A percentile compares a stretch with the other conserved stretches of the same genome.
Conservation (phyloP, 1,284 basidiomycete genomes). For the Taiwanofungus camphoratus region DNA sequence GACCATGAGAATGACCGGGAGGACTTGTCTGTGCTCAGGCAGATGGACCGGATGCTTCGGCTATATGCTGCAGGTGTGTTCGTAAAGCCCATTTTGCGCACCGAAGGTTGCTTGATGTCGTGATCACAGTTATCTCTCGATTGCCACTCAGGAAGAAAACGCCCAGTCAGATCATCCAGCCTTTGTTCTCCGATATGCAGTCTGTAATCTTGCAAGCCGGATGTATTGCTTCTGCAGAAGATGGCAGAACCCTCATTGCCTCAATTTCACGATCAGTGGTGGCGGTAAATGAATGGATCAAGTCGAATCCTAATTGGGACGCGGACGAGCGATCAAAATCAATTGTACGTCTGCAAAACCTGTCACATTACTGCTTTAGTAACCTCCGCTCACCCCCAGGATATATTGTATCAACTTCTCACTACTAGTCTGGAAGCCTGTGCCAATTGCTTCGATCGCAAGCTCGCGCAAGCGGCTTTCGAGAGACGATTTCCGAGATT, state of each 20-base stretch:
- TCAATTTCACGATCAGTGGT: constrained; percentile 30
- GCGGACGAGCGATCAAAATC: constrained; percentile 14
- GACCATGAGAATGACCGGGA: no score
- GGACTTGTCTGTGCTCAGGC: constrained; percentile 19
- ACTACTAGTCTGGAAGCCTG: constrained; percentile 35
- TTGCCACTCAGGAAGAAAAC: constrained; percentile 22
- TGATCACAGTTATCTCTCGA: constrained; percentile 42
- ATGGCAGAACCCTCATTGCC: constrained; percentile 35
- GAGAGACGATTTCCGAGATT: constrained; percentile 37
- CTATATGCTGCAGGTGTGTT: constrained; percentile 36
- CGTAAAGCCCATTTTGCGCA: neutral
- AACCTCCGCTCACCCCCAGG: constrained; percentile 30
- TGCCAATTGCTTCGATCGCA: constrained; percentile 35
- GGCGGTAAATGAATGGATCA: constrained; percentile 29
- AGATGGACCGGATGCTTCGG: constrained; percentile 32
- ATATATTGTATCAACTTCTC: constrained; percentile 35
- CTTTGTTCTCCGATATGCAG: constrained; percentile 38
- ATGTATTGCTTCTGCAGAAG: constrained; percentile 21
- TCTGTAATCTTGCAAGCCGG: constrained; percentile 28
- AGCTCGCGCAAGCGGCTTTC: constrained; percentile 43
- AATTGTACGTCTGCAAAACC: constrained; percentile 3
- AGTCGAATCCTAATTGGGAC: constrained; percentile 14
- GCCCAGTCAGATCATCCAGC: constrained; percentile 26
- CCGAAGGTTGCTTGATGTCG: neutral
- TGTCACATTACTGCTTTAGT: constrained; percentile 24